Evolutionary conservation across 1,284 basidiomycete genomes (phyloP).

Genomic region (Ustilago esculenta): DNA sequence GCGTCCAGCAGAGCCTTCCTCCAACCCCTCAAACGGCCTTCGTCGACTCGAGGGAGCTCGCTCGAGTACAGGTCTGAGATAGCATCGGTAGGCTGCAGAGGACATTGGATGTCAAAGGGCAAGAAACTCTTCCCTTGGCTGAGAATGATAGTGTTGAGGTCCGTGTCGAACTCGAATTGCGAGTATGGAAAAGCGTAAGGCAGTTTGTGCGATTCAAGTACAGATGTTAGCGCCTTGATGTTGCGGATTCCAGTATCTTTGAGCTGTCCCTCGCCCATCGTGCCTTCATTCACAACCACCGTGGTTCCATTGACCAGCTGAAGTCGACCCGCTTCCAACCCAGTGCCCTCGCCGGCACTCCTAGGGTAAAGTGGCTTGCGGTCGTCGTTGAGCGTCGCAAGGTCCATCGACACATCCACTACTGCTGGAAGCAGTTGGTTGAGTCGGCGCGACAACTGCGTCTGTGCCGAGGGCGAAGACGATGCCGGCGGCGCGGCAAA

Average conservation of each 20-base stretch:
- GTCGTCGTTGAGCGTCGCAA: conserved; percentile 71
- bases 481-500: conserved; percentile 35
- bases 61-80: conserved; percentile 6
- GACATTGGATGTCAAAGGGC: conserved; percentile 62
- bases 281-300: conserved; percentile 76
- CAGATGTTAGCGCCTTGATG: conserved; percentile 76
- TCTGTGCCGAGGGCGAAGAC: conserved; percentile 73
- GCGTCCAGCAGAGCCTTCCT: conserved; percentile 34
- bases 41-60: conserved; percentile 12
- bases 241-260: conserved; percentile 77
- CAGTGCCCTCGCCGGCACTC: conserved; percentile 77
- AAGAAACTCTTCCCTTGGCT: conserved; percentile 73
- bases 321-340: conserved; percentile 78
- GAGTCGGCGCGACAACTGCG: conserved; percentile 71
- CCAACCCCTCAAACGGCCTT: conserved; percentile 18
- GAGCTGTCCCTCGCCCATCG: conserved; percentile 76
- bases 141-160: conserved; percentile 75
- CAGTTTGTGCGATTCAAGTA: conserved; percentile 77
- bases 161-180: conserved; percentile 78
- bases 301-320: conserved; percentile 77
- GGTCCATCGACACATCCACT: conserved; percentile 70
- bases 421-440: conserved; percentile 71
- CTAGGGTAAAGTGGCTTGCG: conserved; percentile 65
- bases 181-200: conserved; percentile 83
- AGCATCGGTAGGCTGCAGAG: conserved; percentile 11